Conservation (phyloP, 2,329 filamentous ascomycete species). For the Alternaria rosae region DNA sequence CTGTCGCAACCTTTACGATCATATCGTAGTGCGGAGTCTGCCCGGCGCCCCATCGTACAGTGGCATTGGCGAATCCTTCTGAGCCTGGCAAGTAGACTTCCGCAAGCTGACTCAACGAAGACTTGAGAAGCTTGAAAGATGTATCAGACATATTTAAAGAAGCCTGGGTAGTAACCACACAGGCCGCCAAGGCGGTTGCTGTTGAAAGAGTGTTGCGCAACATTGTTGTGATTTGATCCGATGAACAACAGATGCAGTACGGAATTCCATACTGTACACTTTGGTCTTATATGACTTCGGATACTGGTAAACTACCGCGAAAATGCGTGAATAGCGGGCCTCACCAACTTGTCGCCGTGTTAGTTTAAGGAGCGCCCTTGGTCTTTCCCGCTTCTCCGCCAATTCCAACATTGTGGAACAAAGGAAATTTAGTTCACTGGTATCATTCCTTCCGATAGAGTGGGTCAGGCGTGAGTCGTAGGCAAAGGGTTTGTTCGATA, state of each 20-base stretch:
- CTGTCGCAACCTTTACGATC: constrained; percentile 28
- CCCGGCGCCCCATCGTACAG: constrained; percentile 25
- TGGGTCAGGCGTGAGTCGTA: neutral
- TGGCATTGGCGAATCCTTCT: constrained; percentile 16
- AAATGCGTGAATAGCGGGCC: neutral
- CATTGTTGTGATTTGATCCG: neutral
- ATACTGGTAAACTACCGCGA: neutral
- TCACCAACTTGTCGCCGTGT: neutral
- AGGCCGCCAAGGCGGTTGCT: neutral
- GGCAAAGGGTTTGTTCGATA: neutral
- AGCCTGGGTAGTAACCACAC: neutral
- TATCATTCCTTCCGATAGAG: neutral
- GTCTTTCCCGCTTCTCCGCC: neutral
- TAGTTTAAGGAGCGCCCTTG: neutral
- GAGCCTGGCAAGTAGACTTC: constrained; percentile 19
- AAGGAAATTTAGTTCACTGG: neutral
- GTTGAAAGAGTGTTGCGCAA: neutral
- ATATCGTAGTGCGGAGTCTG: constrained; percentile 23
- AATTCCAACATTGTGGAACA: neutral
- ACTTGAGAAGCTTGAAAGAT: neutral
- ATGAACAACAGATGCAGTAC: neutral
- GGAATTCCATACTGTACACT: neutral
- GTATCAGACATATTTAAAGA: neutral
- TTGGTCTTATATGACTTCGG: neutral
- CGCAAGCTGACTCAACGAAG: neutral